Percentiles rank a stretch among this genome's conserved stretches.
These are phyloP conservation scores for Cucumis hystrix DNA, from an alignment of 306 rosid species.

Conservation along the genomic window DNA sequence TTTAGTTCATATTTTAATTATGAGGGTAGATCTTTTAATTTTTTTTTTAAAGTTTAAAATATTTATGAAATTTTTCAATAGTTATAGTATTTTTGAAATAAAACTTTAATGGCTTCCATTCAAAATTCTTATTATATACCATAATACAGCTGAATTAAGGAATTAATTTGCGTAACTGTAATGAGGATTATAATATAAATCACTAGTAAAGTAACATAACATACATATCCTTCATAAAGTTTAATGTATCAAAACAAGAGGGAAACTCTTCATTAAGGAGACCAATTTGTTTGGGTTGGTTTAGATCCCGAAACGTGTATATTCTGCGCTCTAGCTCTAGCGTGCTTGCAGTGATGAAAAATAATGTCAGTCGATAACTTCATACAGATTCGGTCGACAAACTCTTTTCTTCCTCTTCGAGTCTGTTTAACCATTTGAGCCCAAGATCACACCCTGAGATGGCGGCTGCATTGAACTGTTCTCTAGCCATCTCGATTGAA, in stretches of 20 bases:
- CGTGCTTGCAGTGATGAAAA: neutral
- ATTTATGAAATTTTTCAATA: too few relatives aligned
- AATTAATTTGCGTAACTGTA: neutral
- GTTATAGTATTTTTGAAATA: too few relatives aligned
- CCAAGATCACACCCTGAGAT: conserved; percentile 82
- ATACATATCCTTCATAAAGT: neutral
- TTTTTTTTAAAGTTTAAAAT: too few relatives aligned
- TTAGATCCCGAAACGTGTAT: neutral
- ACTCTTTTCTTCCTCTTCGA: conserved; percentile 62
- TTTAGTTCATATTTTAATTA: too few relatives aligned
- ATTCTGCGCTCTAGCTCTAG: neutral
- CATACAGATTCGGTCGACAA: neutral
- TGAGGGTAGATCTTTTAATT: too few relatives aligned
- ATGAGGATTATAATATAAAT: neutral
- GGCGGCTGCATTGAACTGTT: conserved; percentile 70
- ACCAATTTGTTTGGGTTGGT: neutral
- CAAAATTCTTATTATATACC: neutral
- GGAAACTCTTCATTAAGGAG: neutral
- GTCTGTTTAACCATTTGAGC: conserved; percentile 70
- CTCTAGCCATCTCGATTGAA: conserved; percentile 73
- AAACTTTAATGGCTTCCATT: too few relatives aligned
- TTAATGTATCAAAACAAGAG: neutral
- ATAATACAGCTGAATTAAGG: neutral
- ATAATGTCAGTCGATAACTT: neutral
- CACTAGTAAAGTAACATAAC: neutral